Conservation (phyloP, 2,329 filamentous ascomycete species). For the Aspergillus vadensis region DNA sequence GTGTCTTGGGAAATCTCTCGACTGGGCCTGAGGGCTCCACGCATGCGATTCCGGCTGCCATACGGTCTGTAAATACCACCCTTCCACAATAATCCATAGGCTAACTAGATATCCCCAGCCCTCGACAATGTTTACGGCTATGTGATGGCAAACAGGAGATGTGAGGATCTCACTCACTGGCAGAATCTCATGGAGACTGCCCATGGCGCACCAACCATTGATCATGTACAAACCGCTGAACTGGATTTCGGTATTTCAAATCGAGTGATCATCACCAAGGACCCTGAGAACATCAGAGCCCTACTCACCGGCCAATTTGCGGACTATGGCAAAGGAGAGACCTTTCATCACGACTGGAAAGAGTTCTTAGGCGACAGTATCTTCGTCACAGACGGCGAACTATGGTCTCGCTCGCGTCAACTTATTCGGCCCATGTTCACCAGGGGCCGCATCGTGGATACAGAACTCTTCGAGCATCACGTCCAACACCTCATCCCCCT, state of each 20-base stretch:
- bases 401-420: constrained; percentile 81
- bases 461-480: constrained; percentile 80
- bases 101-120: constrained; percentile 48
- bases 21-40: constrained; percentile 41
- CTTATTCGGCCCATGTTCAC: constrained; percentile 86
- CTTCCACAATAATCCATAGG: too few species aligned
- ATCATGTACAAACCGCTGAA: constrained; percentile 31
- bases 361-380: constrained; percentile 83
- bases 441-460: constrained; percentile 78
- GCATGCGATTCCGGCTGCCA: constrained; percentile 37
- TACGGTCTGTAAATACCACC: constrained; percentile 31
- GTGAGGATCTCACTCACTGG: constrained; percentile 67
- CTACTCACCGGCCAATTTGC: constrained; percentile 83
- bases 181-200: constrained; percentile 49
- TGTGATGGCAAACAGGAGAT: constrained; percentile 53
- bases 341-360: constrained; percentile 73
- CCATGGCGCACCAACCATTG: constrained; percentile 31
- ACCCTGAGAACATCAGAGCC: constrained; percentile 89
- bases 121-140: constrained; percentile 65
- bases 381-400: constrained; percentile 76
- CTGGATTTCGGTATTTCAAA: constrained; percentile 33
- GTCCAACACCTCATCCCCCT: constrained; percentile 70
- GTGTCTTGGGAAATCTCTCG: constrained; percentile 32
- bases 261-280: constrained; percentile 73
- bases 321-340: constrained; percentile 78